Evolutionary conservation across 176 grass and related monocot species (phyloP), one percentile per base, ranked within the genome.

Genomic region (Miscanthus lutarioriparius): DNA sequence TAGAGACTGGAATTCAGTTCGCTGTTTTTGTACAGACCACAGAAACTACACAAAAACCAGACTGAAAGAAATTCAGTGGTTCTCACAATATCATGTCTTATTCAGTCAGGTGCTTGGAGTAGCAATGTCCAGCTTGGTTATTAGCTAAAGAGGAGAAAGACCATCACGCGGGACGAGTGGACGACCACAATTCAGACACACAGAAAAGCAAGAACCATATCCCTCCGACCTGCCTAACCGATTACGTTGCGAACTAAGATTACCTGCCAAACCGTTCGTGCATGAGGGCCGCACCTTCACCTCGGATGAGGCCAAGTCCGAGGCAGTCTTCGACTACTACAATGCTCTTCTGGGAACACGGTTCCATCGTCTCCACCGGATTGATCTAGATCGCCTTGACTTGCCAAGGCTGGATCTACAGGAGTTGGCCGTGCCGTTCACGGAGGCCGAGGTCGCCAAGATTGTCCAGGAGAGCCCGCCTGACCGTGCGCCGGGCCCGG

Each of bases 1-100:
- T 15, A 86, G 59, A 83, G 73, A 83, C 40, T 67, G 58, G 45
- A 73, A 76, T 85, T 75, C 28, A 81, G 23, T 81, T 10, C n/a
- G 39, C 62, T 70, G 39, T 54, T 70, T 80, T 54, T 30, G 6
- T 70, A 23, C 3, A 59, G 22, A n/a, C 9, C 10, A 59, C 54
- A 23, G 54, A 59, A 23, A 23, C 54, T 59, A 59, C 20, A 19
- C 7, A 80, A n/a, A n/a, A 84, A 80, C 25, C 35, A 48, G 36
- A 19, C 25, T 14, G 10, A 77, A 39, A 26, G 20, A 77, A 59
- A 77, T 25, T 58, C 30, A 54, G 4, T 26, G 44, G 7, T 15
- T 17, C 19, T 26, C 16, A 38, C 79, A 27, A 27, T 70, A 38
- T 7, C 48, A 64, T 33, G 43, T 68, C 30, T 53, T 37, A 1